These are phyloP conservation scores for Dictyostelium brefeldianum DNA, from an alignment of 78 protist genomes.

Conservation along the genomic window DNA sequence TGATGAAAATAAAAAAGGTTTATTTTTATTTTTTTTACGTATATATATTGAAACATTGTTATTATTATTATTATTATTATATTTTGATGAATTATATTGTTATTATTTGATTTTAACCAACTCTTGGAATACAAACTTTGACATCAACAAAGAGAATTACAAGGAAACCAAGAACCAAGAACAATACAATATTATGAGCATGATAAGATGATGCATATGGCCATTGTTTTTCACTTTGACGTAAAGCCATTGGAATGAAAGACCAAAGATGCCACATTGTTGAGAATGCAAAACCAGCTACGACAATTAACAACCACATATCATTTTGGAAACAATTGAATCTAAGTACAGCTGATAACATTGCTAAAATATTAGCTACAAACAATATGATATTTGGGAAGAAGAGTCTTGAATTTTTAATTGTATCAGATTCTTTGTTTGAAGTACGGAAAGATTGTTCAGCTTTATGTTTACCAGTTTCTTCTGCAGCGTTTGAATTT, in stretches of 20 bases:
- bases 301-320: slow-evolving; percentile 73
- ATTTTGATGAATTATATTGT: neutral
- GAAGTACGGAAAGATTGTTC: slow-evolving; percentile 83
- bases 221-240: slow-evolving; percentile 81
- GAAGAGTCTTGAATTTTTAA: slow-evolving; percentile 77
- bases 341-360: slow-evolving; percentile 52
- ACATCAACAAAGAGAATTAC: slow-evolving; percentile 72
- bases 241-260: slow-evolving; percentile 81
- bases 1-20: too few relatives aligned
- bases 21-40: too few relatives aligned
- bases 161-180: slow-evolving; percentile 71
- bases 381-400: slow-evolving; percentile 50
- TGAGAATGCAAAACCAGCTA: slow-evolving; percentile 76
- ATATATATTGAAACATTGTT: too few relatives aligned
- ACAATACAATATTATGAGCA: slow-evolving; percentile 71
- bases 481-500: slow-evolving; percentile 4
- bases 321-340: slow-evolving; percentile 84
- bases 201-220: slow-evolving; percentile 82
- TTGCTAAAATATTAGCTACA: slow-evolving; percentile 52
- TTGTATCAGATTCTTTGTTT: slow-evolving; percentile 81
- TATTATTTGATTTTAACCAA: slow-evolving; percentile 40
- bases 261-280: slow-evolving; percentile 82
- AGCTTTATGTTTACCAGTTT: slow-evolving; percentile 42
- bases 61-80: too few relatives aligned
- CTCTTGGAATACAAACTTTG: slow-evolving; percentile 80